phyloP scores from a whole-genome alignment of 2,329 filamentous ascomycete species.

The Sporothrix schenckii region DNA sequence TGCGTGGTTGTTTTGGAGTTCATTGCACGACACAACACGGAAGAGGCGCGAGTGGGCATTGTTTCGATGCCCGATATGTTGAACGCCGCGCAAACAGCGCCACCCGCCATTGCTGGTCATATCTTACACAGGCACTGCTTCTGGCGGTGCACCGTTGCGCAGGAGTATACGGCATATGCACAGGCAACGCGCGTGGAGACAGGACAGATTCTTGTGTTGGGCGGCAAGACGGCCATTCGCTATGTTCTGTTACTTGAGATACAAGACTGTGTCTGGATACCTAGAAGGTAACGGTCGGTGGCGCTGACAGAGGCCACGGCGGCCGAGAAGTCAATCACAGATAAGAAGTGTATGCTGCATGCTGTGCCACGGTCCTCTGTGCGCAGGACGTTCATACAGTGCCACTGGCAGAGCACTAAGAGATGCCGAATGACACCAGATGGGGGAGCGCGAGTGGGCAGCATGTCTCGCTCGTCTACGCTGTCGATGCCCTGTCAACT shows the following conservation, averaged over 20 bases:
- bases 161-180: neutral
- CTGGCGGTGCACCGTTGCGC: slow-evolving; percentile 12
- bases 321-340: neutral
- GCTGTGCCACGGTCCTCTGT: no score
- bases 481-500: neutral
- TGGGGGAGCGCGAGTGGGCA: neutral
- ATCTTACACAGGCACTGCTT: neutral
- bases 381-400: neutral
- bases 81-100: neutral
- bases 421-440: slow-evolving; percentile 21
- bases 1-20: slow-evolving; percentile 20
- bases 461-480: neutral
- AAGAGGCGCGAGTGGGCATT: neutral
- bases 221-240: neutral
- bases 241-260: slow-evolving; percentile 9
- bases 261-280: neutral
- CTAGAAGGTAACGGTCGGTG: slow-evolving; percentile 21
- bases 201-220: neutral
- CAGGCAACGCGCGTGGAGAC: neutral
- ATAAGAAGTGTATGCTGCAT: neutral
- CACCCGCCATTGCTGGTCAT: slow-evolving; percentile 12
- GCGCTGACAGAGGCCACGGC: neutral
- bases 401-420: neutral
- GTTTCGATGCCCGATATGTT: neutral
- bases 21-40: neutral